Evolutionary conservation across 1,284 basidiomycete species (phyloP).

Genomic region (Anthracocystis panici-leucophaei): DNA sequence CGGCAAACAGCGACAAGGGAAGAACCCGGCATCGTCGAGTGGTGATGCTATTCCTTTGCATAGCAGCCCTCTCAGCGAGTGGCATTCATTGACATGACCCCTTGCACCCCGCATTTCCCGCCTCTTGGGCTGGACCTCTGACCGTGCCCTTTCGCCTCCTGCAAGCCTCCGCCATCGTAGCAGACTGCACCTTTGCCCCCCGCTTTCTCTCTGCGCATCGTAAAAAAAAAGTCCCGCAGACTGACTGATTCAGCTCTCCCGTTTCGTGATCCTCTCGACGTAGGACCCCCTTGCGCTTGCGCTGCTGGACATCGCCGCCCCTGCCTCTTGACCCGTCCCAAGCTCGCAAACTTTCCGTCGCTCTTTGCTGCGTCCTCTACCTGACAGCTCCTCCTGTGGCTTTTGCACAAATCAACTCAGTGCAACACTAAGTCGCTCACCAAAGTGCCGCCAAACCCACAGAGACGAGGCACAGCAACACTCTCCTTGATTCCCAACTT

Average conservation of each 20-base stretch:
- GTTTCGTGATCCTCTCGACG: slow-evolving; percentile 3
- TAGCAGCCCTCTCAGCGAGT: slow-evolving; percentile 14
- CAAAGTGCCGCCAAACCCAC: neutral
- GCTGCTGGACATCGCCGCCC: slow-evolving; percentile 20
- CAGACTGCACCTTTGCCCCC: slow-evolving; percentile 8
- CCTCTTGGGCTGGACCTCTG: slow-evolving; percentile 10
- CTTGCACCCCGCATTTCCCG: slow-evolving; percentile 50
- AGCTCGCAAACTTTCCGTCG: neutral
- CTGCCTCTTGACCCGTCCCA: slow-evolving; percentile 15
- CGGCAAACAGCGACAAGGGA: neutral
- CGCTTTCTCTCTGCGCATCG: slow-evolving; percentile 11
- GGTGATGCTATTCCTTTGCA: slow-evolving; percentile 13
- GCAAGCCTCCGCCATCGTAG: slow-evolving; percentile 36
- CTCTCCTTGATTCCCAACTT: neutral
- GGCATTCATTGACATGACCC: slow-evolving; percentile 50
- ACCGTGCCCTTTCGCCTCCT: slow-evolving; percentile 17
- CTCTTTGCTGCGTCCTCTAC: neutral
- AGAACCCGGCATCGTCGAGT: neutral
- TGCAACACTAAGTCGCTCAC: neutral
- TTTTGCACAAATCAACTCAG: neutral
- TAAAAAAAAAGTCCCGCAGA: neutral
- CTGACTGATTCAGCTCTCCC: slow-evolving; percentile 11
- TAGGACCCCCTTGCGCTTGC: slow-evolving; percentile 28
- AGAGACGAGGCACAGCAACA: neutral
- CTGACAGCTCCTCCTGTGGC: neutral